Evolutionary conservation across 371 early-diverging fungal species (phyloP), one percentile per base, ranked within the genome.

Genomic region (Mucor velutinosus): DNA sequence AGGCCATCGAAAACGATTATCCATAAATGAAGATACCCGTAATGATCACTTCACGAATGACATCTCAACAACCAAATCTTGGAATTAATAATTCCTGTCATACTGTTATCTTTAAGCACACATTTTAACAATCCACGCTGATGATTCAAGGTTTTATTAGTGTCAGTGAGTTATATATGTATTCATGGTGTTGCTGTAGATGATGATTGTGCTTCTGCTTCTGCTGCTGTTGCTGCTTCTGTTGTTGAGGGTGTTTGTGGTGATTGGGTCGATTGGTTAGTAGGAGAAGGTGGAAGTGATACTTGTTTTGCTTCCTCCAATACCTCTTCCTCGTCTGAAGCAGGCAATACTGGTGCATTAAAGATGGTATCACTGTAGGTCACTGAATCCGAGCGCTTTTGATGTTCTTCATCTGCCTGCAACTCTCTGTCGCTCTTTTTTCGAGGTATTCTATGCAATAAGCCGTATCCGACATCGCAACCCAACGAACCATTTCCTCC

Each of bases 401-500:
- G 49, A 15, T 53, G 59, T 23, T 33, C 62, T 39, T 62, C 41
- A 12, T 66, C 64, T 25, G 63, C 60, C 23, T 27, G 39, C 56
- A 23, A 23, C 21, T 60, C 51, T 55, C 43, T 56, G 29, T 66
- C 58, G 23, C 37, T 59, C 53, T 71, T 73, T 29, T 64, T 67
- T 35, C 74, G 47, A 49, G 78, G 76, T 19, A 78, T 70, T 45
- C 74, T 57, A 41, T 68, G 75, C 25, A 73, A 64, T 57, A 81
- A 71, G 58, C 89, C 88, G 73, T 86, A 90, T 23, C 89, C 91
- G 4, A 90, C 89, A 69, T 89, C 91, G 65, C 91, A 90, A 11
- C 91, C 91, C 14, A 90, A 64, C 7, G 86, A 80, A 1, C 91
- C 91, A 62, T 83, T 78, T 23, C 91, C 91, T 43, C 91, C 91